Conservation (phyloP, 495 filamentous ascomycete species). For the Neurospora intermedia region DNA sequence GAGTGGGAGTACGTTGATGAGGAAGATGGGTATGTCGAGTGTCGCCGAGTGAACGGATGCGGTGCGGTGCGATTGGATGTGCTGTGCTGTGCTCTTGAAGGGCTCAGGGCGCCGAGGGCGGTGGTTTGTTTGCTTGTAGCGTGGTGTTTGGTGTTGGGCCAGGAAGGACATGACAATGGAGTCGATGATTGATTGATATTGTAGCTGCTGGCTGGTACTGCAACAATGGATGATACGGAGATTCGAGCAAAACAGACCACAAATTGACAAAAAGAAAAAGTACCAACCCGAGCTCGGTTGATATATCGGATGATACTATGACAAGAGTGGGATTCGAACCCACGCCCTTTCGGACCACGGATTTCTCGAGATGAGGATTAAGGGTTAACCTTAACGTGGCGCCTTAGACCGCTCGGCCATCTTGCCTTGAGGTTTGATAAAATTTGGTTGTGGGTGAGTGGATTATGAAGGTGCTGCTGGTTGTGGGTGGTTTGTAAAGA, state of each 20-base stretch:
- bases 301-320: background rate
- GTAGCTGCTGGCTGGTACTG: background rate
- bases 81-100: background rate
- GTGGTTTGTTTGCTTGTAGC: background rate
- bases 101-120: background rate
- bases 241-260: background rate
- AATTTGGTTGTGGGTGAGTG: background rate
- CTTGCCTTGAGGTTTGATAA: background rate
- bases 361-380: too few relatives aligned
- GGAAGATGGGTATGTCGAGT: background rate
- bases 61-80: background rate
- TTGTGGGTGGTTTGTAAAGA: background rate
- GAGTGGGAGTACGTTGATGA: background rate
- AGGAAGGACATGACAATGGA: background rate
- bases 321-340: slow-evolving; percentile 31
- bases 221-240: background rate
- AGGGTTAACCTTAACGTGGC: too few relatives aligned
- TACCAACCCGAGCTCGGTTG: background rate
- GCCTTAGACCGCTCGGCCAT: too few relatives aligned
- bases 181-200: background rate
- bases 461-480: background rate
- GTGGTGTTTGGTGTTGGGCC: background rate
- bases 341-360: slow-evolving; percentile 18
- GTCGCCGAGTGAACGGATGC: background rate
- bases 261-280: background rate